Evolutionary conservation across 1,284 basidiomycete genomes (phyloP).

Genomic region (Apiotrichum porosum): DNA sequence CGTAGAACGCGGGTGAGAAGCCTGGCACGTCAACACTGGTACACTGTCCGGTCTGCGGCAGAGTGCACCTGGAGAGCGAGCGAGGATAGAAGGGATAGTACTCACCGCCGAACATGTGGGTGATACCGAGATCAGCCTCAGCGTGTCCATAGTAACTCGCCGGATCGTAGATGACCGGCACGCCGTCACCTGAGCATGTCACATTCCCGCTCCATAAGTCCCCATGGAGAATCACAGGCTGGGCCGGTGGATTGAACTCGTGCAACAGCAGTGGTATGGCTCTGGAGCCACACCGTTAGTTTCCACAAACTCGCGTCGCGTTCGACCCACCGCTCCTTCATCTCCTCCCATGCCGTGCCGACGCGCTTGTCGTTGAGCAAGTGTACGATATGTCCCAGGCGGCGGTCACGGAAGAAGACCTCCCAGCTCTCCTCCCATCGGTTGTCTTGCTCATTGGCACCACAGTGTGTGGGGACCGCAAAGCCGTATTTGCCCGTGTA

Average conservation of each 20-base stretch:
- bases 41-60: too few relatives aligned
- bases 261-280: slow-evolving; percentile 70
- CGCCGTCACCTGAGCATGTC: slow-evolving; percentile 54
- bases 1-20: slow-evolving; percentile 64
- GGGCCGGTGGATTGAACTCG: slow-evolving; percentile 53
- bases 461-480: slow-evolving; percentile 71
- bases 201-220: slow-evolving; percentile 64
- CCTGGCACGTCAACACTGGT: too few relatives aligned
- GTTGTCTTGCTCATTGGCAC: slow-evolving; percentile 68
- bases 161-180: slow-evolving; percentile 71
- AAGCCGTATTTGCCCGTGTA: slow-evolving; percentile 62
- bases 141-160: slow-evolving; percentile 79
- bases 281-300: too few relatives aligned
- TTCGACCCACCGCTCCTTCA: slow-evolving; percentile 60
- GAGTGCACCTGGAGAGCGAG: too few relatives aligned
- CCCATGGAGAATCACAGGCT: slow-evolving; percentile 75
- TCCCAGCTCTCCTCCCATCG: slow-evolving; percentile 69
- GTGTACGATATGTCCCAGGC: slow-evolving; percentile 57
- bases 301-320: too few relatives aligned
- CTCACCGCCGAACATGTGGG: slow-evolving; percentile 69
- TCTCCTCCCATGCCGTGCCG: slow-evolving; percentile 55
- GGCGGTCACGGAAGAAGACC: slow-evolving; percentile 59
- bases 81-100: neutral
- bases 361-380: slow-evolving; percentile 53
- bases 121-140: slow-evolving; percentile 79